These are phyloP conservation scores for Ganoderma leucocontextum DNA, from an alignment of 1,284 basidiomycete species.

Conservation along the genomic window DNA sequence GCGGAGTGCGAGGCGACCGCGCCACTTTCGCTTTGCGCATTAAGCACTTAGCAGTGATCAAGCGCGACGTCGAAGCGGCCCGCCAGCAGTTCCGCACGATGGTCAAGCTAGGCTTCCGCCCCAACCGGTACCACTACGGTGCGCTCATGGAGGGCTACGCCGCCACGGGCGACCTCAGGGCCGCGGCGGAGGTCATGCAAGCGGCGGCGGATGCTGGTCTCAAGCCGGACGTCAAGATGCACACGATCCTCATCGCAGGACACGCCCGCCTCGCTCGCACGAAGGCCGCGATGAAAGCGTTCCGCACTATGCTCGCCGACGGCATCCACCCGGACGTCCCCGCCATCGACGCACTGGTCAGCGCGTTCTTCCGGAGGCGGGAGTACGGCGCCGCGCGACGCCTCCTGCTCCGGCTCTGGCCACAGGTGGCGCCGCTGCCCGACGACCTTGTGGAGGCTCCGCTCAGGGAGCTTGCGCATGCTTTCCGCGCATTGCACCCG, in stretches of 20 bases:
- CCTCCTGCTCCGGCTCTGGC: conserved; percentile 69
- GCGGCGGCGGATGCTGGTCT: conserved; percentile 58
- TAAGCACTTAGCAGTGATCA: conserved; percentile 61
- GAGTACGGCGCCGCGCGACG: conserved; percentile 57
- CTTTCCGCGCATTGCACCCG: conserved; percentile 52
- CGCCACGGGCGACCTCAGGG: conserved; percentile 58
- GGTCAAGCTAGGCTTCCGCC: conserved; percentile 68
- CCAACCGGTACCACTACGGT: conserved; percentile 72
- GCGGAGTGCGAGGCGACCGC: conserved; percentile 60
- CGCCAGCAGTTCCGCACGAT: conserved; percentile 61
- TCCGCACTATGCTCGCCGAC: conserved; percentile 67
- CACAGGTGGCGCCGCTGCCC: conserved; percentile 69
- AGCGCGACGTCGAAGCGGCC: conserved; percentile 58
- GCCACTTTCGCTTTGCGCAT: conserved; percentile 68
- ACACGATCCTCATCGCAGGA: conserved; percentile 75
- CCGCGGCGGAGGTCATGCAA: conserved; percentile 60
- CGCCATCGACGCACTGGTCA: conserved; percentile 71
- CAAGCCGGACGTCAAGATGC: conserved; percentile 67
- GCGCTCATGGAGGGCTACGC: conserved; percentile 76
- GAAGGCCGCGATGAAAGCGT: conserved; percentile 57
- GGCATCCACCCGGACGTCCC: conserved; percentile 72
- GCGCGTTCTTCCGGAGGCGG: conserved; percentile 68
- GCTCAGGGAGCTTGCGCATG: conserved; percentile 52
- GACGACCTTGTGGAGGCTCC: conserved; percentile 48
- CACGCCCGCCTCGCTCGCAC: conserved; percentile 68